Base-by-base conservation (phyloP, 2,329 filamentous ascomycete genomes). In the Aspergillus tamarii region DNA sequence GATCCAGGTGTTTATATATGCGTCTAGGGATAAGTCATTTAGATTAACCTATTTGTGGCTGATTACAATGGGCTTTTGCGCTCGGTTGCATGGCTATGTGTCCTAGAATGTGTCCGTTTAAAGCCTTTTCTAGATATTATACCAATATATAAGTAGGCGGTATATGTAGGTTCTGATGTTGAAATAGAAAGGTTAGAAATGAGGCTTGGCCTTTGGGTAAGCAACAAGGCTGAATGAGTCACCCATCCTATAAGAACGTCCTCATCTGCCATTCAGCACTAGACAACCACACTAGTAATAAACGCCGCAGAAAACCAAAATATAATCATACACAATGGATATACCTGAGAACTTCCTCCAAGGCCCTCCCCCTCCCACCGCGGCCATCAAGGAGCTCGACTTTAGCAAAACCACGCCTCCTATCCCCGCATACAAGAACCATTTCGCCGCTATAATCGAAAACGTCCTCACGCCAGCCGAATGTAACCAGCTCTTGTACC, bases 401-500 rank as follows among this genome's bases (percentile, higher is more conserved):
- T 67, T 67, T 59, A 41, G 14, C 5, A 28, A 57, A 9, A 67
- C 65, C 19, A 62, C 56, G 1, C 64, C 66, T 11, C 64, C 66
- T 9, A 57, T 67, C 46, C 61, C 66, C 7, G 53, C 45, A 14
- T 67, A 62, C 59, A 55, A 60, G 30, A 46, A 62, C 57, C 57
- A 60, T 48, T 64, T 67, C 50, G 66, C 64, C 28, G 61, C 60
- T 1, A 41, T 64, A 9, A 62, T 67, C 43, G 64, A 66, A 26
- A 54, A 67, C 43, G 23, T 64, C 43, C 11, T 67, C 6, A 64
- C 59, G 11, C 14, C 30, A 28, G 11, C n/a, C n/a, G 63, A 65
- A 58, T 65, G 63, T 54, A 26, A 76, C 0, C 70, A 81, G 34
- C 80, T 92, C 7, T 75, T 84, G 14, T 81, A 80, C 53, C 81